Conservation (phyloP, 768 basidiomycete species). For the Mycena capillaripes region DNA sequence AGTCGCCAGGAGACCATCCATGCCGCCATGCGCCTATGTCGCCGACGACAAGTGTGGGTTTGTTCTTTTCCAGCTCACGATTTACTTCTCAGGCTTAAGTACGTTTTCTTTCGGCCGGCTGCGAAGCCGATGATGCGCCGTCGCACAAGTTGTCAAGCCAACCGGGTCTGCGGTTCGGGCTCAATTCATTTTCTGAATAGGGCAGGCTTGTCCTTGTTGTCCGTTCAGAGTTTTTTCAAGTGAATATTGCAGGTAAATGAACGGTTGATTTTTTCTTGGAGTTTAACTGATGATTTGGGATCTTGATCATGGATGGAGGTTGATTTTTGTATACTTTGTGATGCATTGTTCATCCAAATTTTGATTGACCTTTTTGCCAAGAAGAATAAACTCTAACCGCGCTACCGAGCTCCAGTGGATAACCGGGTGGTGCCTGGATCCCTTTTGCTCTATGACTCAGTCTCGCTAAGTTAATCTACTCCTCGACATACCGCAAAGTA, state of each 20-base stretch:
- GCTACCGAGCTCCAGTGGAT: too few species aligned
- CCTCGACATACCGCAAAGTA: background rate
- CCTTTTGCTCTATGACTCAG: too few species aligned
- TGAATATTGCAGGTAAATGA: too few species aligned
- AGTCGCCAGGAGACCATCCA: background rate
- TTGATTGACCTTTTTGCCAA: background rate
- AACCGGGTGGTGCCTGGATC: too few species aligned
- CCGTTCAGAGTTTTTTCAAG: too few species aligned
- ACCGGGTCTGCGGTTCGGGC: slow-evolving; percentile 1
- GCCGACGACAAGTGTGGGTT: background rate
- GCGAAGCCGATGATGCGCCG: background rate
- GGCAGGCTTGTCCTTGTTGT: background rate
- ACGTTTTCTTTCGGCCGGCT: background rate
- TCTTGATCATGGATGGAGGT: too few species aligned
- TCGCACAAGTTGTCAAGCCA: background rate
- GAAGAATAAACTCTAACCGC: background rate
- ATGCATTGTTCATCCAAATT: background rate
- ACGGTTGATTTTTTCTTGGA: background rate
- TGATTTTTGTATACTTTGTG: too few species aligned
- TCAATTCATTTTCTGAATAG: background rate
- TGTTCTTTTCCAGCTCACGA: too few species aligned
- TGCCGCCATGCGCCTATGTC: background rate
- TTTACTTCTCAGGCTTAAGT: background rate
- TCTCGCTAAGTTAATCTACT: too few species aligned
- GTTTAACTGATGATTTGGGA: too few species aligned